Evolutionary conservation across 495 filamentous ascomycete species (phyloP).

Genomic region (Recurvomyces mirabilis): DNA sequence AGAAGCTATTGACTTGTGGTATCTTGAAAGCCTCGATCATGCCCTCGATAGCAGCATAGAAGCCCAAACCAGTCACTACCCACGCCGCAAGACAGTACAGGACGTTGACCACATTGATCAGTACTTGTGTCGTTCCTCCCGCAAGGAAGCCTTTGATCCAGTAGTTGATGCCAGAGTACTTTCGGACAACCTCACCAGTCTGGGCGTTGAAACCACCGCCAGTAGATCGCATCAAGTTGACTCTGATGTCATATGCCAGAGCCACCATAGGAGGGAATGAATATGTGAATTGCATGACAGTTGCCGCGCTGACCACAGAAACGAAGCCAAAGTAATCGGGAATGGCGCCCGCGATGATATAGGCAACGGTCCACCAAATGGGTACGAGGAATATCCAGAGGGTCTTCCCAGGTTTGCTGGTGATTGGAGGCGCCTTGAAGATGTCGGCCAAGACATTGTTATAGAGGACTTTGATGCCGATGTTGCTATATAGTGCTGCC

Average conservation of each 20-base stretch:
- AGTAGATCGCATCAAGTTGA: constrained; percentile 22
- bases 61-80: constrained; percentile 8
- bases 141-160: constrained; percentile 11
- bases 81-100: constrained; percentile 13
- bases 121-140: constrained; percentile 3
- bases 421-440: constrained; percentile 11
- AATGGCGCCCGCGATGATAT: constrained; percentile 26
- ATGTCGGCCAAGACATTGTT: constrained; percentile 17
- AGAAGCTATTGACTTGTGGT: constrained; percentile 15
- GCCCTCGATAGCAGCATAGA: constrained; percentile 17
- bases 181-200: constrained; percentile 11
- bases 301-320: constrained; percentile 37
- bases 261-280: constrained; percentile 39
- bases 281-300: constrained; percentile 40
- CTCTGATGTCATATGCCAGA: constrained; percentile 37
- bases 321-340: constrained; percentile 41
- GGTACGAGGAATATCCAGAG: constrained; percentile 11
- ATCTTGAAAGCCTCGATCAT: constrained; percentile 17
- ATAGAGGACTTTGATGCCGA: constrained; percentile 26
- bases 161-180: constrained; percentile 12
- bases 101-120: constrained; percentile 6
- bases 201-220: constrained; percentile 15
- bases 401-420: constrained; percentile 6
- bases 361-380: constrained; percentile 20
- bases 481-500: constrained; percentile 16